Conservation (phyloP, 1,139 yeast species). For the Yueomyces sp. region DNA sequence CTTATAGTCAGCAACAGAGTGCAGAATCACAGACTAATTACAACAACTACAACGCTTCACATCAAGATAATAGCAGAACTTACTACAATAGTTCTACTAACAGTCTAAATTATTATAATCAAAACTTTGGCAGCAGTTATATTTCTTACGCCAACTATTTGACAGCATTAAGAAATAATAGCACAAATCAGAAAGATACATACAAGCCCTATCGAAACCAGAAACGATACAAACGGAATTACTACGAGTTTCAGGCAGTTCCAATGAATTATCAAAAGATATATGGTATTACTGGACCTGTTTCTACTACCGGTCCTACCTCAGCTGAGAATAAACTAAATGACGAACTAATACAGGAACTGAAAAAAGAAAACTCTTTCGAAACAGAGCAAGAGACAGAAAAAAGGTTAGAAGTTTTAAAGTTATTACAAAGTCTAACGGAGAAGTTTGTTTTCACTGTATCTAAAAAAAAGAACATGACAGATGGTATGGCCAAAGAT, state of each 20-base stretch:
- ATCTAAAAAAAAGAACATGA: conserved; percentile 73
- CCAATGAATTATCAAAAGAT: conserved; percentile 23
- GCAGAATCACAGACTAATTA: no score
- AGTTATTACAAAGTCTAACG: conserved; percentile 54
- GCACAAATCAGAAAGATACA: not conserved
- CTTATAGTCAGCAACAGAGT: no score
- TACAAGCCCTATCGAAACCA: not conserved
- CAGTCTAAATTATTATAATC: no score
- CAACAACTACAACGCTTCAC: no score
- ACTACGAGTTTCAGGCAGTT: not conserved
- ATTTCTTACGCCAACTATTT: not conserved
- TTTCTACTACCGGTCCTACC: conserved; percentile 73
- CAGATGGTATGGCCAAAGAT: conserved; percentile 93
- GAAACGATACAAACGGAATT: not conserved
- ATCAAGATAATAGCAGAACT: no score
- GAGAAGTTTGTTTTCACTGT: conserved; percentile 76
- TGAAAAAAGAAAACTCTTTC: conserved; percentile 77
- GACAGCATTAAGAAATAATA: no score
- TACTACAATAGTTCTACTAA: no score
- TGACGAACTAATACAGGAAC: conserved; percentile 63
- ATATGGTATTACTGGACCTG: conserved; percentile 86
- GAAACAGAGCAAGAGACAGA: conserved; percentile 75
- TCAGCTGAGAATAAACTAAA: conserved; percentile 65
- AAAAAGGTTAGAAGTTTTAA: conserved; percentile 64
- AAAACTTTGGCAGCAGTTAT: no score